phyloP scores from a whole-genome alignment of 2,329 filamentous ascomycete species.

The Cercospora citrullina region DNA sequence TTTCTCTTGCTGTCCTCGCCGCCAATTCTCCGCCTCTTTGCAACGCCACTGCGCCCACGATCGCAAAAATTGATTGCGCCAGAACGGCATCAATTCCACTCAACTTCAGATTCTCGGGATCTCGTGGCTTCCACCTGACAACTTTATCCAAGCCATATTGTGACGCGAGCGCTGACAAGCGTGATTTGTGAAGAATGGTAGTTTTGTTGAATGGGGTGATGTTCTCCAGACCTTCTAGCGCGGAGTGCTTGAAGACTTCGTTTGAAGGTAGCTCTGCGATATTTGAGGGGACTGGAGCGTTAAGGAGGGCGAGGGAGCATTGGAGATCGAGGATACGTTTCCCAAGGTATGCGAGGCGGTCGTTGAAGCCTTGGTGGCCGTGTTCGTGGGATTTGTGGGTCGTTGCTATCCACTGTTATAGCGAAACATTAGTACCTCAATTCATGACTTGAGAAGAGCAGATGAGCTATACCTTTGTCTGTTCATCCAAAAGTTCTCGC shows the following conservation, averaged over 20 bases:
- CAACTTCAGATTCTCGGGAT: slow-evolving; percentile 66
- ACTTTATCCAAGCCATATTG: slow-evolving; percentile 72
- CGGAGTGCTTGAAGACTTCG: slow-evolving; percentile 62
- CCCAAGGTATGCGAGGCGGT: slow-evolving; percentile 82
- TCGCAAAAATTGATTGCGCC: slow-evolving; percentile 75
- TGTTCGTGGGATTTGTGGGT: slow-evolving; percentile 99
- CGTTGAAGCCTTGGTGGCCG: slow-evolving; percentile 90
- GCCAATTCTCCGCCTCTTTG: slow-evolving; percentile 81
- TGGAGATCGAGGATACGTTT: slow-evolving; percentile 66
- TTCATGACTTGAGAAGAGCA: neutral
- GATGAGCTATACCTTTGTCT: slow-evolving; percentile 62
- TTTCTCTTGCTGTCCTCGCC: slow-evolving; percentile 71
- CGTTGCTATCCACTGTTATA: slow-evolving; percentile 73
- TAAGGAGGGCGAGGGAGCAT: slow-evolving; percentile 62
- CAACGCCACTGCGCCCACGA: slow-evolving; percentile 85
- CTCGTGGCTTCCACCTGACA: slow-evolving; percentile 82
- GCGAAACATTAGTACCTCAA: neutral
- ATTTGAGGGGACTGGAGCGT: slow-evolving; percentile 39
- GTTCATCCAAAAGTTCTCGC: slow-evolving; percentile 79
- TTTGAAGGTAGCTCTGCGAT: slow-evolving; percentile 23
- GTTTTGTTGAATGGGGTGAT: slow-evolving; percentile 62
- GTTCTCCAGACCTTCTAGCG: slow-evolving; percentile 71
- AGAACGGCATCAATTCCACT: slow-evolving; percentile 77
- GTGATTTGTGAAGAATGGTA: slow-evolving; percentile 62
- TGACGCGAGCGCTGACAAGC: slow-evolving; percentile 67